A percentile compares a stretch with the other conserved stretches of the same genome.
Conservation (phyloP, 352 stramenopile genomes). For the Labyrinthula sp. region DNA sequence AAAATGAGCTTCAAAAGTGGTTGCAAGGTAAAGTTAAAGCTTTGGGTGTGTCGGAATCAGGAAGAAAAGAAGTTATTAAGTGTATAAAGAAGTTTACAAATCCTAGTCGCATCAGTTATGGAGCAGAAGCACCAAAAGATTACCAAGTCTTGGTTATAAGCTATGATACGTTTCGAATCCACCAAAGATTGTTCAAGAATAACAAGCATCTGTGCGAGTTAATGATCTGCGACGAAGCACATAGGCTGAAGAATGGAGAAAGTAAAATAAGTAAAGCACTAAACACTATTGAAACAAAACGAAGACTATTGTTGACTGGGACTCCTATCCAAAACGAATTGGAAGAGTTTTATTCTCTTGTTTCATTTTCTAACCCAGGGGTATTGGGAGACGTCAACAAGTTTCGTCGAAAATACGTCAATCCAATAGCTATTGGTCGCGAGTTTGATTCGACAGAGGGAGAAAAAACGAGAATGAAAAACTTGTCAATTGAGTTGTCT, state of each 20-base stretch:
- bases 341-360: constrained; percentile 95
- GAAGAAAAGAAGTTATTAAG: constrained; percentile 5
- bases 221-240: constrained; percentile 91
- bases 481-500: constrained; percentile 59
- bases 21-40: constrained; percentile 11
- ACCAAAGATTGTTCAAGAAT: constrained; percentile 15
- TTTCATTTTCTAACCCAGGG: constrained; percentile 51
- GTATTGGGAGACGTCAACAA: constrained; percentile 51
- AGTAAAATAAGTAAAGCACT: constrained; percentile 65
- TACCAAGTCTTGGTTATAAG: constrained; percentile 29
- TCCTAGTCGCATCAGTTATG: too few relatives aligned
- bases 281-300: constrained; percentile 52
- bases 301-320: constrained; percentile 77
- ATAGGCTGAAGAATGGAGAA: constrained; percentile 89
- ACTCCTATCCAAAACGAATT: constrained; percentile 97
- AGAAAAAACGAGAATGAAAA: constrained; percentile 16
- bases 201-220: constrained; percentile 55
- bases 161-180: constrained; percentile 27
- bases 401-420: constrained; percentile 68
- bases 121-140: not conserved
- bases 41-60: constrained; percentile 14
- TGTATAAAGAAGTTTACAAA: constrained; percentile 8
- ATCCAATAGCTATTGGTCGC: constrained; percentile 57
- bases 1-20: constrained; percentile 35
- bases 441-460: constrained; percentile 62